Base-by-base conservation (phyloP, 2,329 filamentous ascomycete genomes). In the Hypoxylon sp. region DNA sequence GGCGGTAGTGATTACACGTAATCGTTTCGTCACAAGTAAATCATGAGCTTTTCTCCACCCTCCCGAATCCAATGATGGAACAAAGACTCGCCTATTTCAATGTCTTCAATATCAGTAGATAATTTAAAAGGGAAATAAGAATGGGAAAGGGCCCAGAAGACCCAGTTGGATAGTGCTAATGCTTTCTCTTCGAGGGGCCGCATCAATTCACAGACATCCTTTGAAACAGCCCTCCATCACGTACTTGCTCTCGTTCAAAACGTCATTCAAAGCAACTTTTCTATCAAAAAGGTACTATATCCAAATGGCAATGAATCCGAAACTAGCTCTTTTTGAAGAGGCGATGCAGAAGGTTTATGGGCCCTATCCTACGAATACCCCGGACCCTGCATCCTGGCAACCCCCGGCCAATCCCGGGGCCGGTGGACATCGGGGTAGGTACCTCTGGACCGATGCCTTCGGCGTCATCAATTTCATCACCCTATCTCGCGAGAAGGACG, bases 401-500 rank as follows among this genome's bases (percentile, higher is more conserved):
- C 85, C 85, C 1, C 86, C 86, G 0, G 63, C 73, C 1, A 67
- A 74, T n/a, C 81, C 81, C 1, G 81, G 80, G 29, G 83, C 85
- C 0, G 86, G 85, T 5, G 87, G 86, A 10, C 85, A 88, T 71
- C 80, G 80, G n/a, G 87, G 87, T 19, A 83, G 87, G 14, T 89
- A 89, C 73, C 81, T 89, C 22, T 89, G 87, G 87, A 88, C 86
- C 0, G 87, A 89, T 70, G 86, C 87, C 0, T 89, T 89, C 72
- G 87, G 86, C 3, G 84, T 90, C 6, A 71, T 89, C 65, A 88
- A 89, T 74, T 84, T 90, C 68, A 75, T 89, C 46, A 89, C 87
- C 2, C 80, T 90, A 2, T 80, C 84, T 67, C 78, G 78, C 5
- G 81, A 85, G 66, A 79, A 76, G 0, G 66, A 19, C 1, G 39